A percentile compares a stretch with the other conserved stretches of the same genome.
These are phyloP conservation scores for Musa acuminata DNA, from an alignment of 176 grass and related monocot species.

Conservation along the genomic window DNA sequence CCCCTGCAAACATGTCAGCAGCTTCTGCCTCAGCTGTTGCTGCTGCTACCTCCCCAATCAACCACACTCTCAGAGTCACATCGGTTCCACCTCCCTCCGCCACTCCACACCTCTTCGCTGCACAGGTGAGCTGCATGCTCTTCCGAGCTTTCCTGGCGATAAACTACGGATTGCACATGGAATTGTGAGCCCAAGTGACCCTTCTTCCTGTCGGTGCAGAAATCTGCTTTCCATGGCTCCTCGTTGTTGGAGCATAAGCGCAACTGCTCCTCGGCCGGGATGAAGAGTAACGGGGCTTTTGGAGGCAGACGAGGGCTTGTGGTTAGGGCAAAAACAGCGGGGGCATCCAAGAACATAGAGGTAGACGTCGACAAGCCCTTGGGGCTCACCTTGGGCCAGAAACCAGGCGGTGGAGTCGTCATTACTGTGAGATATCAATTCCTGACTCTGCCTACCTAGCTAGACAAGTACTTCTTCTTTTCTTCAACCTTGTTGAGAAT, in stretches of 20 bases:
- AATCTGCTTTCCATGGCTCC: constrained; percentile 48
- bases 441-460: neutral
- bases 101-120: constrained; percentile 20
- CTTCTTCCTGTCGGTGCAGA: constrained; percentile 36
- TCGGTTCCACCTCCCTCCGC: constrained; percentile 19
- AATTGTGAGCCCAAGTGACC: neutral
- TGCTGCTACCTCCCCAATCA: constrained; percentile 44
- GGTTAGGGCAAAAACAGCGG: constrained; percentile 57
- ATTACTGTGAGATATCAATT: constrained; percentile 44
- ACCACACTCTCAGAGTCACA: constrained; percentile 26
- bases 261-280: neutral
- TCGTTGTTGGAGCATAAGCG: constrained; percentile 37
- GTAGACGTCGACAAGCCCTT: constrained; percentile 95
- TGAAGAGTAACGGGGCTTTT: neutral
- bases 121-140: constrained; percentile 13
- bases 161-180: neutral
- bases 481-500: too few relatives aligned
- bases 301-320: constrained; percentile 35
- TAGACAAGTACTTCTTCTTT: too few relatives aligned
- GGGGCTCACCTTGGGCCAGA: constrained; percentile 79
- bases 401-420: constrained; percentile 64
- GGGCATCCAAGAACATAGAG: constrained; percentile 74
- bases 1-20: constrained; percentile 13
- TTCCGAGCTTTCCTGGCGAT: neutral
- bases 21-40: constrained; percentile 41